Evolutionary conservation across 2,329 filamentous ascomycete genomes (phyloP), one percentile per base, ranked within the genome.

Genomic region (Pezicula carpinea): DNA sequence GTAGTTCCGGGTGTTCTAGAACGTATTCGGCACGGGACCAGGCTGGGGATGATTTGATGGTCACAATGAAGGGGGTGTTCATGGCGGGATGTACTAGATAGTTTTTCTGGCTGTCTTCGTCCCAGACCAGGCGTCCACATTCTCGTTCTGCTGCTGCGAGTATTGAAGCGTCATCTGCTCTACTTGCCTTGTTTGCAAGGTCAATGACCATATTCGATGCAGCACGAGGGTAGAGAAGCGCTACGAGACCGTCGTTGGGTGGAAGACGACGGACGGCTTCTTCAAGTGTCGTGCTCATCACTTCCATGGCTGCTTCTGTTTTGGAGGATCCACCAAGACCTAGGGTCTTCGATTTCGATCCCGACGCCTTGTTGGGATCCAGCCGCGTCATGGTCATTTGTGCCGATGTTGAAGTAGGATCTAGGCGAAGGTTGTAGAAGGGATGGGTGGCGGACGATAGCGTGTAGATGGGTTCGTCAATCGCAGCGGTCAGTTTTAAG

Each of bases 101-200:
- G 63, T 82, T 75, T 55, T 69, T 75, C 5, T 66, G 64, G 47
- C 70, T 75, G 58, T 85, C 81, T 23, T 78, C 76, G 58, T 85
- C 81, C 78, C 83, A 89, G n/a, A 87, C 79, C 2, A 91, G 75
- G 2, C 82, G 75, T 19, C 81, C 86, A 55, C 80, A 82, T 66
- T 89, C 85, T 26, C 77, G 74, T 61, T 86, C 80, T 0, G 85
- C 85, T 29, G 82, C 77, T 48, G 74, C 72, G 4, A 82, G 72
- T 8, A 82, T 72, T 8, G 83, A 75, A 0, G 75, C 70, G 2
- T 76, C 71, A 59, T 86, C 80, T 3, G 82, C 68, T 21, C 76
- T 73, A 48, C 53, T 51, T 18, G 59, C 46, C 41, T 61, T 63
- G 31, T 57, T 56, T 14, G 57, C 58, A 18, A 64, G 53, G 17